Base-by-base conservation (phyloP, 192 early-diverging fungal genomes). In the Linnemannia hyalina region DNA sequence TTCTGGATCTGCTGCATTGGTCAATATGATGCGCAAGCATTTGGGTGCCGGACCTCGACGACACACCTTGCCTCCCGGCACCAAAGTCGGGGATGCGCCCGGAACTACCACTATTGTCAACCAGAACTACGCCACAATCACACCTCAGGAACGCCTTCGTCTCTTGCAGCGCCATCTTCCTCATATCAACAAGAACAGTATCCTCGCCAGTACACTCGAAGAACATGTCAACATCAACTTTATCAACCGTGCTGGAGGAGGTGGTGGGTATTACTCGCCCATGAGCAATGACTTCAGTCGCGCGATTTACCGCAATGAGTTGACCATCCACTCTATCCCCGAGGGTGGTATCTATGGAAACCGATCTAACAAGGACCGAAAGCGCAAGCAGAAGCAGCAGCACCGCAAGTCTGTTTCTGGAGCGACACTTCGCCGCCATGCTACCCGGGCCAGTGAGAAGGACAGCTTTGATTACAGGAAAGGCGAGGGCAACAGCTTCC, bases 51-150 rank as follows among this genome's bases (percentile, higher is more conserved):
- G 70, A 8, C 54, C 68, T 22, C 63, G 81, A 55, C 46, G 81
- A 76, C 75, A 82, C 54, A 82, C 81, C 9, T 42, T 82, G 6
- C 81, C 81, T 3, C 74, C 75, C 8, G 75, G 75, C 5, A 82
- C 75, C 68, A 72, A 41, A 26, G 70, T 82, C 22, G 81, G 81
- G 0, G 81, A 76, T 47, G 20, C 49, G 1, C 75, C 75, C 0
- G 81, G 81, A 20, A 77, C 81, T 1, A 69, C 81, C 2, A 76
- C 81, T 6, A 82, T 82, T 63, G 49, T 71, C 55, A 77, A 76
- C 55, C 68, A 49, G 44, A 82, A 82, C 52, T 71, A 77, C 41
- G 74, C 65, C 9, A 77, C 68, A 29, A 71, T 72, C 47, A 71
- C 70, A 7, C 75, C 81, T 6, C 68, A 77, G 54, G 81, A 73